phyloP scores from a whole-genome alignment of 345 rosid species.

The Rubroshorea leprosula region DNA sequence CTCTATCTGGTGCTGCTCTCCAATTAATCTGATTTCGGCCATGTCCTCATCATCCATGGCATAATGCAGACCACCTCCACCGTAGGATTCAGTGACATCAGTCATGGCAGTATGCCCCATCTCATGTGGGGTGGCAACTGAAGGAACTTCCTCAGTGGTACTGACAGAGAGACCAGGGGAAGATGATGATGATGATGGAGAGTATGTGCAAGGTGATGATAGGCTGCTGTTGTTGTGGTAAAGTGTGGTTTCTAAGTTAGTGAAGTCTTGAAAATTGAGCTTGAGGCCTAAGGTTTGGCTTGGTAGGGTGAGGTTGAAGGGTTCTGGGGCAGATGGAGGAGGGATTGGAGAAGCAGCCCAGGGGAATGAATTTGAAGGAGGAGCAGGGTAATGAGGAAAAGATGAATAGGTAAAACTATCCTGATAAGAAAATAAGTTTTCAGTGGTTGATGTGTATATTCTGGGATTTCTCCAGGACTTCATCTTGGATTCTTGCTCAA shows the following conservation, averaged over 20 bases:
- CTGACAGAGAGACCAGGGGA: conserved; percentile 30
- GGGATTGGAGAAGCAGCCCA: conserved; percentile 39
- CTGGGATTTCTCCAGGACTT: conserved; percentile 48
- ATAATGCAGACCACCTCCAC: conserved; percentile 47
- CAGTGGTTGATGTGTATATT: conserved; percentile 38
- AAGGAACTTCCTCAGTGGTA: conserved; percentile 22
- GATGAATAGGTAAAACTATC: conserved; percentile 23
- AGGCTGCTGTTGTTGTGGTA: conserved; percentile 16
- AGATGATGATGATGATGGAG: conserved; percentile 54
- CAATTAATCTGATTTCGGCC: conserved; percentile 70
- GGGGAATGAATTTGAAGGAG: conserved; percentile 31
- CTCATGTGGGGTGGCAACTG: conserved; percentile 18
- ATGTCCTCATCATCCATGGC: conserved; percentile 60
- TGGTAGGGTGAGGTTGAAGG: conserved; percentile 47
- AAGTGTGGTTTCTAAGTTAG: conserved; percentile 49
- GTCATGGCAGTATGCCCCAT: conserved; percentile 21
- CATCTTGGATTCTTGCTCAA: conserved; percentile 38
- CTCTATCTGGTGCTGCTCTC: conserved; percentile 74
- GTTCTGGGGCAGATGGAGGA: conserved; percentile 20
- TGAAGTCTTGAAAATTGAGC: conserved; percentile 81
- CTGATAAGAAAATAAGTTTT: conserved; percentile 26
- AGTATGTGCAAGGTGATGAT: conserved; percentile 33
- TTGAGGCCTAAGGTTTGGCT: conserved; percentile 68
- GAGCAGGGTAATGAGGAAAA: conserved; percentile 23
- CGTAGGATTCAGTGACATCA: conserved; percentile 28